Conservation (phyloP, 257 asterid species). For the Sherardia arvensis region DNA sequence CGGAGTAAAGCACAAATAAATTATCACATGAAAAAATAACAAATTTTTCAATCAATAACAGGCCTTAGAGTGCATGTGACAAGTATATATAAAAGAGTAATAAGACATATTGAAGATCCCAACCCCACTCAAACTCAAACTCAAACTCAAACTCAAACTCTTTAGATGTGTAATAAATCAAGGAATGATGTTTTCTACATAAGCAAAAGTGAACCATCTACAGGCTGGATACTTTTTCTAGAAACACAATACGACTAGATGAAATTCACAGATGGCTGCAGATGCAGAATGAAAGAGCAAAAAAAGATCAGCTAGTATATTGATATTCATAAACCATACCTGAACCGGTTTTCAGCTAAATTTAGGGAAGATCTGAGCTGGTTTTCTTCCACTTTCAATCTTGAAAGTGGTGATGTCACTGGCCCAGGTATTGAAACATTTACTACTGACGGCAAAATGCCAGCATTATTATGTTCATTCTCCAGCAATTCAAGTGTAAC, state of each 20-base stretch:
- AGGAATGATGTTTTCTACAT: not conserved
- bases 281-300: not conserved
- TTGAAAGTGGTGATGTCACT: slow-evolving; percentile 30
- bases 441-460: slow-evolving; percentile 41
- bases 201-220: not conserved
- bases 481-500: slow-evolving; percentile 44
- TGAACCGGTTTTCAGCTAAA: slow-evolving; percentile 43
- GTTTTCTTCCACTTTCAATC: slow-evolving; percentile 22
- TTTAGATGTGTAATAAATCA: not conserved
- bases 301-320: not conserved
- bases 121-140: not conserved
- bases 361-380: slow-evolving; percentile 38
- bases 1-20: not conserved
- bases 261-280: not conserved
- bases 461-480: slow-evolving; percentile 21
- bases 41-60: not conserved
- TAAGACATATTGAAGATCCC: not conserved
- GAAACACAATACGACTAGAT: not conserved
- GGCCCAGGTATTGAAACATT: slow-evolving; percentile 47
- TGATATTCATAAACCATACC: slow-evolving; percentile 29
- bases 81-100: not conserved
- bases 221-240: not conserved
- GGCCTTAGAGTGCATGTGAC: not conserved
- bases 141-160: not conserved
- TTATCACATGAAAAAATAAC: too few species aligned